phyloP scores from a whole-genome alignment of 805 yeast genomes.

The Spathaspora hagerdaliae region DNA sequence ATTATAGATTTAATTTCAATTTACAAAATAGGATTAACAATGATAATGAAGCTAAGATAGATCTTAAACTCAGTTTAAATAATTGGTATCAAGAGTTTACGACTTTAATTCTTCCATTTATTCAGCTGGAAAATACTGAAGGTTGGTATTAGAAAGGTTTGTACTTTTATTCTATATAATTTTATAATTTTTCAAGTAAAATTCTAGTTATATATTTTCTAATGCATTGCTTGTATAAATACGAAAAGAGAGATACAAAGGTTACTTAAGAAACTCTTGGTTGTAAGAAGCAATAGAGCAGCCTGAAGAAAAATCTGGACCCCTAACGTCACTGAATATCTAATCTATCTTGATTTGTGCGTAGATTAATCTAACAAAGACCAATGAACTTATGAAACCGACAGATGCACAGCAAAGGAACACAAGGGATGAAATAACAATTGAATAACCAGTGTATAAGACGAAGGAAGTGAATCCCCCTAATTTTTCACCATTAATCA shows the following conservation, averaged over 20 bases:
- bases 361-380: conserved; percentile 76
- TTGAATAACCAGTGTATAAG: conserved; percentile 79
- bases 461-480: conserved; percentile 74
- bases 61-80: conserved; percentile 6
- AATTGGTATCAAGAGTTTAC: conserved; percentile 19
- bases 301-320: no score
- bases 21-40: background rate
- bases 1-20: conserved; percentile 24
- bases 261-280: no score
- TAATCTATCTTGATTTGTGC: conserved; percentile 80
- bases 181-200: no score
- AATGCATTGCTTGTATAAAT: no score
- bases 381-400: conserved; percentile 73
- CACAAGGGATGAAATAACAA: conserved; percentile 62
- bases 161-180: no score
- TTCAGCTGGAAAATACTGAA: conserved; percentile 27
- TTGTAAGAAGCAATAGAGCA: no score
- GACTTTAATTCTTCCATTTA: conserved; percentile 20
- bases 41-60: conserved; percentile 1
- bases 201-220: no score
- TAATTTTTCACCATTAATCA: conserved; percentile 59
- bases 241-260: no score
- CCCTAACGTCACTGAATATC: background rate
- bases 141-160: conserved; percentile 26
- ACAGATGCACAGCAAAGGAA: conserved; percentile 85